Conservation (phyloP, 257 asterid species). For the Buddleja alternifolia region DNA sequence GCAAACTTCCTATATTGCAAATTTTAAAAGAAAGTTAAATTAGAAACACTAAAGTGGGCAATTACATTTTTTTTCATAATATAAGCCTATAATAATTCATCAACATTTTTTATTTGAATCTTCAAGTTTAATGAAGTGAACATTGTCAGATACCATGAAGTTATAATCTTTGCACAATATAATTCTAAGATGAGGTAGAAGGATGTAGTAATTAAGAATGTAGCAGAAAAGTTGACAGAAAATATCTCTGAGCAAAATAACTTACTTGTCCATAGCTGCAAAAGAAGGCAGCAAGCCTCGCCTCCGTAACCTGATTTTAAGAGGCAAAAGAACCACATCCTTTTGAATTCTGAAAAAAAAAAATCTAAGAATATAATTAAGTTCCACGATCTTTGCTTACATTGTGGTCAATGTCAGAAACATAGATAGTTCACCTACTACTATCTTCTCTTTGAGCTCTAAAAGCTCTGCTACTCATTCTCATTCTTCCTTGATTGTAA, state of each 20-base stretch:
- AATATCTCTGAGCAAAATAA: constrained; percentile 23
- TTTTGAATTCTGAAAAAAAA: constrained; percentile 20
- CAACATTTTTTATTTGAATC: constrained; percentile 2
- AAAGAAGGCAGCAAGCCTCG: constrained; percentile 80
- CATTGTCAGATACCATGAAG: not conserved
- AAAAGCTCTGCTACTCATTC: constrained; percentile 66
- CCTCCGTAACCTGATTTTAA: constrained; percentile 69
- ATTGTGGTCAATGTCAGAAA: constrained; percentile 76
- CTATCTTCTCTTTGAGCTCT: constrained; percentile 89
- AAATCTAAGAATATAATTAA: not conserved
- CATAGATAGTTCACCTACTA: constrained; percentile 84
- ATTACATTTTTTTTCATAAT: not conserved
- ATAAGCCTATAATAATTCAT: not conserved
- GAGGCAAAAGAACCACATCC: constrained; percentile 34
- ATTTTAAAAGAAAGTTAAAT: not conserved
- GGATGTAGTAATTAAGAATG: not conserved
- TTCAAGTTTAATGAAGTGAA: constrained; percentile 4
- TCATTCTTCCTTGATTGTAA: constrained; percentile 57
- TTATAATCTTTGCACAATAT: not conserved
- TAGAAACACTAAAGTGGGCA: not conserved
- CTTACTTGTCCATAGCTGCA: constrained; percentile 84
- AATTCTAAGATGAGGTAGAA: not conserved
- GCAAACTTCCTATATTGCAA: not conserved
- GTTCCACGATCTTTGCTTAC: constrained; percentile 42
- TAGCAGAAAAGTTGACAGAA: constrained; percentile 22